These are phyloP conservation scores for Maudiozyma barnettii DNA, from an alignment of 805 yeast species.

Conservation along the genomic window DNA sequence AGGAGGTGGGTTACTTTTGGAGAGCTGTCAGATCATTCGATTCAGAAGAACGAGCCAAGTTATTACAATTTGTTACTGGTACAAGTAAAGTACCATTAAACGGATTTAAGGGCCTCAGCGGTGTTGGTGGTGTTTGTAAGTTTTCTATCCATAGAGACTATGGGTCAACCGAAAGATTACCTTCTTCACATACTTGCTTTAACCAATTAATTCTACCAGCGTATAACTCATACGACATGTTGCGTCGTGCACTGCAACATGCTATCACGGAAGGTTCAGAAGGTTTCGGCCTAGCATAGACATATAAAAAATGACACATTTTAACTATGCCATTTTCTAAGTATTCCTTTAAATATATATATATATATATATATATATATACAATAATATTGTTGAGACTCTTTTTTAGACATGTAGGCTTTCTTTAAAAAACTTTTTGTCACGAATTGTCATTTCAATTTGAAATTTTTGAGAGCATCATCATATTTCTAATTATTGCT, in stretches of 20 bases:
- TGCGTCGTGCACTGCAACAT: conserved; percentile 67
- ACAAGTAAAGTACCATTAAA: conserved; percentile 91
- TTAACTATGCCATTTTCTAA: too few species aligned
- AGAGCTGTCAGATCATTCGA: conserved; percentile 92
- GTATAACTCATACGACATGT: conserved; percentile 77
- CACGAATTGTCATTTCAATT: too few species aligned
- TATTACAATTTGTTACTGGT: conserved; percentile 93
- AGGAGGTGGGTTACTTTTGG: conserved; percentile 96
- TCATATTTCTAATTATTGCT: too few species aligned
- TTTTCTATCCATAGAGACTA: conserved; percentile 86
- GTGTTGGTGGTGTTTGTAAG: conserved; percentile 76
- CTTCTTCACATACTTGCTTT: conserved; percentile 94
- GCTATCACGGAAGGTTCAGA: conserved; percentile 94
- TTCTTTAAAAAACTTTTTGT: too few species aligned
- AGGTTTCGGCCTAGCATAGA: conserved; percentile 63
- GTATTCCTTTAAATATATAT: too few species aligned
- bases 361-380: too few species aligned
- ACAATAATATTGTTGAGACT: too few species aligned
- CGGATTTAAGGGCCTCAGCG: conserved; percentile 85
- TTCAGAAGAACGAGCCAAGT: conserved; percentile 84
- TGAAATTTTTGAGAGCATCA: too few species aligned
- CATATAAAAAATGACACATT: not conserved
- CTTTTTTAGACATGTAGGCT: too few species aligned
- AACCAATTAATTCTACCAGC: conserved; percentile 92
- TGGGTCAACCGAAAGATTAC: conserved; percentile 76